phyloP scores from a whole-genome alignment of 345 rosid species.

The Eucalyptus paniculata region DNA sequence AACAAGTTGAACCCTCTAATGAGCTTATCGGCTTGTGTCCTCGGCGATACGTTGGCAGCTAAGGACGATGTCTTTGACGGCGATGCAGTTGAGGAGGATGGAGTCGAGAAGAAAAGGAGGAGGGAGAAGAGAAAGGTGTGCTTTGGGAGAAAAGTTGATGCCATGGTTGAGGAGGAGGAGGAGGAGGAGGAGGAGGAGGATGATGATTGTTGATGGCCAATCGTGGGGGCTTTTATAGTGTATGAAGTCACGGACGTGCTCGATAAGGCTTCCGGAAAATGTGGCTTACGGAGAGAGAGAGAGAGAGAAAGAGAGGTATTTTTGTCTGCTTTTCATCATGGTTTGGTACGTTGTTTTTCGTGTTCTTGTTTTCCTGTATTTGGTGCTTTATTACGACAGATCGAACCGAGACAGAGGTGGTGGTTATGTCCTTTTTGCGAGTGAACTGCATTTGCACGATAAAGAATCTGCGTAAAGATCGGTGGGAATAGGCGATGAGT shows the following conservation, averaged over 20 bases:
- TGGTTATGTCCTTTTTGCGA: background rate
- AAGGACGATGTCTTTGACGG: background rate
- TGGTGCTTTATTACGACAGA: background rate
- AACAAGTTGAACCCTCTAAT: slow-evolving; percentile 44
- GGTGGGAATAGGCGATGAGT: background rate
- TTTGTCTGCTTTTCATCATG: background rate
- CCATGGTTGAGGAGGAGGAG: background rate
- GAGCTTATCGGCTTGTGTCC: slow-evolving; percentile 29
- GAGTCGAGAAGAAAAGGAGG: background rate
- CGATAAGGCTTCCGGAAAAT: background rate
- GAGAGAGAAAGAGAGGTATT: background rate
- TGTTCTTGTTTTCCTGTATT: background rate
- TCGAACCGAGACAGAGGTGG: background rate
- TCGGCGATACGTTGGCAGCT: background rate
- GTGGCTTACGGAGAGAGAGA: background rate
- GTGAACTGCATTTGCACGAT: background rate
- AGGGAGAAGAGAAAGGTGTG: background rate
- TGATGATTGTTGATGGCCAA: background rate
- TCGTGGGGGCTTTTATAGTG: background rate
- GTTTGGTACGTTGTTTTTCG: background rate
- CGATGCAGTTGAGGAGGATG: background rate
- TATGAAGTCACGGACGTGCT: background rate
- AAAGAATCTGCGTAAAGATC: background rate
- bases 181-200: no score
- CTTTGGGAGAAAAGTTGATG: background rate